Percentiles rank a stretch among this genome's conserved stretches.
phyloP scores from a whole-genome alignment of 2,329 filamentous ascomycete species.

The Bimuria novae-zelandiae region DNA sequence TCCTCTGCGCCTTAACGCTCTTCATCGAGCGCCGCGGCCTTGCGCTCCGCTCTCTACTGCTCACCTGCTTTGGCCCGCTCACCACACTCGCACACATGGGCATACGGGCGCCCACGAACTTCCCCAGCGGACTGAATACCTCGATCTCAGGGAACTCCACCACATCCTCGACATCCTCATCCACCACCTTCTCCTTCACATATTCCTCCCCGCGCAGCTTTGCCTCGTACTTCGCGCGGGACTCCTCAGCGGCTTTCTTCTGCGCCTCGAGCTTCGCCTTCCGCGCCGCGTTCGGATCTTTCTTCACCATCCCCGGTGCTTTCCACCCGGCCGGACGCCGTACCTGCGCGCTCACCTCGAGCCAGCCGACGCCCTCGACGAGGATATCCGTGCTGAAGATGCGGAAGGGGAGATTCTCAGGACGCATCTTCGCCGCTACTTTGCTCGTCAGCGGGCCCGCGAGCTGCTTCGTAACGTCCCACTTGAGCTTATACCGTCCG shows the following conservation, averaged over 20 bases:
- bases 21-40: slow-evolving; percentile 74
- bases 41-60: slow-evolving; percentile 54
- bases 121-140: slow-evolving; percentile 83
- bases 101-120: slow-evolving; percentile 68
- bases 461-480: slow-evolving; percentile 82
- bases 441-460: slow-evolving; percentile 73
- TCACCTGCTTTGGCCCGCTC: slow-evolving; percentile 58
- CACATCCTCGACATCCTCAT: slow-evolving; percentile 23
- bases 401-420: slow-evolving; percentile 75
- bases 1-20: slow-evolving; percentile 42
- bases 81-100: slow-evolving; percentile 75
- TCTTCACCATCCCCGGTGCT: slow-evolving; percentile 53
- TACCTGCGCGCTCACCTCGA: slow-evolving; percentile 84
- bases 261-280: slow-evolving; percentile 18
- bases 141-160: slow-evolving; percentile 72
- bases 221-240: slow-evolving; percentile 25
- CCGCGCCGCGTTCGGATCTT: slow-evolving; percentile 41
- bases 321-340: slow-evolving; percentile 52
- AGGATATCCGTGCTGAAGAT: slow-evolving; percentile 83
- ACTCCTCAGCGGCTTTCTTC: slow-evolving; percentile 15
- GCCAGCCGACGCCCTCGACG: slow-evolving; percentile 90
- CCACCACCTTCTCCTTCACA: slow-evolving; percentile 12
- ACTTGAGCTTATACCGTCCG: slow-evolving; percentile 73
- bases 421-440: slow-evolving; percentile 64
- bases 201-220: slow-evolving; percentile 42